Percentiles rank a stretch among this genome's conserved stretches.
phyloP scores from a whole-genome alignment of 257 asterid genomes.

The Handroanthus guayacan region DNA sequence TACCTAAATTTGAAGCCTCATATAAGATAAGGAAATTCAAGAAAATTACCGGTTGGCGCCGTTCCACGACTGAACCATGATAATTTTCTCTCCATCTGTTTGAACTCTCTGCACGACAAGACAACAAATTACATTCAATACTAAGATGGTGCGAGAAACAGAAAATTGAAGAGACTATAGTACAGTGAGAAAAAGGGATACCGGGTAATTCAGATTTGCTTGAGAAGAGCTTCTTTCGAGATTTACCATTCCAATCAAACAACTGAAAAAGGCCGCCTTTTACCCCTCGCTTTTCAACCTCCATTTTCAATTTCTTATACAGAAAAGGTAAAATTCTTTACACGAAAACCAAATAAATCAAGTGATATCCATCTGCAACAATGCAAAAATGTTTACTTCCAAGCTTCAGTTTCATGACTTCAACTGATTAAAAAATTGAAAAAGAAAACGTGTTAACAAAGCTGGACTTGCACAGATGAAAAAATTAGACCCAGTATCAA shows the following conservation, averaged over 20 bases:
- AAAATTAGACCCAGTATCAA: conserved; percentile 30
- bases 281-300: conserved; percentile 77
- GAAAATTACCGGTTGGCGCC: conserved; percentile 65
- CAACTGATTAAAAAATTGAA: conserved; percentile 24
- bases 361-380: conserved; percentile 51
- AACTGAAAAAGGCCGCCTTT: conserved; percentile 93
- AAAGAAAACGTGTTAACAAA: neutral
- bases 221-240: conserved; percentile 91
- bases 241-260: conserved; percentile 94
- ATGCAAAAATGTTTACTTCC: conserved; percentile 8
- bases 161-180: conserved; percentile 9
- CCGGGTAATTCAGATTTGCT: conserved; percentile 78
- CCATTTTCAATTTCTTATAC: conserved; percentile 55
- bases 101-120: conserved; percentile 60
- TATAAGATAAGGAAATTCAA: conserved; percentile 16
- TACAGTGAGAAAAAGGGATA: conserved; percentile 40
- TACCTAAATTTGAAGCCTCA: conserved; percentile 12
- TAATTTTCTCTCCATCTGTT: conserved; percentile 65
- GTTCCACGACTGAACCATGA: conserved; percentile 52
- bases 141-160: conserved; percentile 14
- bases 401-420: conserved; percentile 22
- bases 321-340: conserved; percentile 31
- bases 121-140: conserved; percentile 23
- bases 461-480: conserved; percentile 14
- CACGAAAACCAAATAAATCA: conserved; percentile 35